Conservation (phyloP, 2,329 filamentous ascomycete species). For the Drechslerella dactyloides region DNA sequence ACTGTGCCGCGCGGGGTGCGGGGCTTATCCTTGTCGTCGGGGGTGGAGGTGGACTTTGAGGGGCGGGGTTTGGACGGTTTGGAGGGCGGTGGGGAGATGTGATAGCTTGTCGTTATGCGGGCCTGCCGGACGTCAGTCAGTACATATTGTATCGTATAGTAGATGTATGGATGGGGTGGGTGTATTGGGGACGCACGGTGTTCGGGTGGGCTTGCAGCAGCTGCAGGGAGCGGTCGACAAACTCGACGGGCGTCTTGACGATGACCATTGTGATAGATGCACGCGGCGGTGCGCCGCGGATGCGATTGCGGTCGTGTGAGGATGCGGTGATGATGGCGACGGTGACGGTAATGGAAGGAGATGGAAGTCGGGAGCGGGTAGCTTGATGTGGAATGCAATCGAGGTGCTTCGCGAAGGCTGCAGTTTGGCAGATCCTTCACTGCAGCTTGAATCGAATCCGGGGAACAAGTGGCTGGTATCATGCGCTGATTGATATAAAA, state of each 20-base stretch:
- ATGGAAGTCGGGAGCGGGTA: constrained; percentile 1
- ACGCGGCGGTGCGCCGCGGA: not conserved
- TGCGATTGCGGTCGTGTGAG: no score
- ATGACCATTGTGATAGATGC: constrained; percentile 70
- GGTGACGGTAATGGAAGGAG: constrained; percentile 1
- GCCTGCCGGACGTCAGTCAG: constrained; percentile 65
- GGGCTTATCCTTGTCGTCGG: constrained; percentile 68
- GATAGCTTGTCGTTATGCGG: constrained; percentile 90
- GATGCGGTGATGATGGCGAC: not conserved
- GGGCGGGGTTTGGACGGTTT: constrained; percentile 62
- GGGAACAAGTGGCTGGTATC: not conserved
- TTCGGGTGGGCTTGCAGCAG: constrained; percentile 85
- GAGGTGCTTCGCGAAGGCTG: constrained; percentile 16
- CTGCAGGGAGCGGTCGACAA: constrained; percentile 84
- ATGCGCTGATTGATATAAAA: not conserved
- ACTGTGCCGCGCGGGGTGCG: constrained; percentile 69
- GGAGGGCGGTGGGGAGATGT: constrained; percentile 59
- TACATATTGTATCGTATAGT: constrained; percentile 13
- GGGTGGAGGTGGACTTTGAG: constrained; percentile 89
- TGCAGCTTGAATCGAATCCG: no score
- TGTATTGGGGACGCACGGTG: constrained; percentile 67
- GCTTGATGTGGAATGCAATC: not conserved
- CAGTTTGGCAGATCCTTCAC: constrained; percentile 50
- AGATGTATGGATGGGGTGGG: not conserved
- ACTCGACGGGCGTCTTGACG: constrained; percentile 82